Conservation (phyloP, 2,329 filamentous ascomycete genomes). For the Metarhizium album region DNA sequence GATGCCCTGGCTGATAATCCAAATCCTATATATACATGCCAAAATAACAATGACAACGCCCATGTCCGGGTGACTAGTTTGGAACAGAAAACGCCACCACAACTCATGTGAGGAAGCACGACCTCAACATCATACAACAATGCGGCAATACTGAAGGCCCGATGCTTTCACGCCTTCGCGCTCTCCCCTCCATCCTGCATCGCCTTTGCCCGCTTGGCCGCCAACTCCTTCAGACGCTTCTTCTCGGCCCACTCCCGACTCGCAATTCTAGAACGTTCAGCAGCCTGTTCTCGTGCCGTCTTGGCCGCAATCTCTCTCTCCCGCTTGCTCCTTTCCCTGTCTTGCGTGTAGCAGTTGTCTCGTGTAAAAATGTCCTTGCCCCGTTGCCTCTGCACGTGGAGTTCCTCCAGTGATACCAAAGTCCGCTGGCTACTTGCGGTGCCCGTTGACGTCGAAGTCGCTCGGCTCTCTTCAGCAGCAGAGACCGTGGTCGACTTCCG, state of each 20-base stretch:
- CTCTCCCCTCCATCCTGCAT: not conserved
- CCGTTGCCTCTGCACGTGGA: slow-evolving; percentile 38
- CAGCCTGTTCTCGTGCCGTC: slow-evolving; percentile 46
- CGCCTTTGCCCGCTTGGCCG: slow-evolving; percentile 10
- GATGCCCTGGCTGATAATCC: not conserved
- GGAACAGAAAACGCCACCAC: not conserved
- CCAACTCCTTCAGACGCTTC: slow-evolving; percentile 32
- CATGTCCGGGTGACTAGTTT: not conserved
- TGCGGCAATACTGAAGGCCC: not conserved
- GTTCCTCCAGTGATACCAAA: slow-evolving; percentile 38
- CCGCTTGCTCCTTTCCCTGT: slow-evolving; percentile 40
- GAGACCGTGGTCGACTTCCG: slow-evolving; percentile 15
- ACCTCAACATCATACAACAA: not conserved
- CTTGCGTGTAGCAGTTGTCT: slow-evolving; percentile 36
- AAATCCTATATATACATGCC: slow-evolving; percentile 1
- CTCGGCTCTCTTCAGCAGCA: slow-evolving; percentile 23
- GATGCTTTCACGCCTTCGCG: not conserved
- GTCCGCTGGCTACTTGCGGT: slow-evolving; percentile 34
- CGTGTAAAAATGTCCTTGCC: slow-evolving; percentile 43
- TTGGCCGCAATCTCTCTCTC: slow-evolving; percentile 44
- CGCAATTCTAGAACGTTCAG: slow-evolving; percentile 47
- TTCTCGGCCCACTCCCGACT: slow-evolving; percentile 54
- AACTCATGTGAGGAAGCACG: not conserved
- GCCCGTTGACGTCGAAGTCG: slow-evolving; percentile 34
- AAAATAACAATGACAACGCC: not conserved